Evolutionary conservation across 805 yeast species (phyloP), one percentile per base, ranked within the genome.

Genomic region (Scheffersomyces coipomensis): DNA sequence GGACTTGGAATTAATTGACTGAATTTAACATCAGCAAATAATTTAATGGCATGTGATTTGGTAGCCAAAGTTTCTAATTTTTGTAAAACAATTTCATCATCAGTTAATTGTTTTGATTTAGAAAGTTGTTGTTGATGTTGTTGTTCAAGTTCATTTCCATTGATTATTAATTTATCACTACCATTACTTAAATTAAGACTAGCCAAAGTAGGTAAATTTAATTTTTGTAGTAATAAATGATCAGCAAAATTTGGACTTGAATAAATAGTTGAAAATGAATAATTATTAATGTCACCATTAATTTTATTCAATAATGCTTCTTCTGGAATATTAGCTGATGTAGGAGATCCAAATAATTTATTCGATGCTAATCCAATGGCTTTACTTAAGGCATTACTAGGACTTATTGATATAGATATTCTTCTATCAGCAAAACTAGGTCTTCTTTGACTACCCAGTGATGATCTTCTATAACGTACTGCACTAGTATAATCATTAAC

Each of bases 1-100:
- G 88, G 84, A 19, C 81, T 68, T 8, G 96, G 96, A 26, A 85
- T 78, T 49, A 90, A 69, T 64, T 91, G 97, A 30, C 84, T 74
- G 52, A 83, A 88, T 61, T 93, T 93, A 19, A 88, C 89, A 49
- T 89, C 96, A 0, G 97, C 98, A 67, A 84, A 89, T 23, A 88
- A 70, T 46, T 83, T 81, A 16, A 93, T 81, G 0, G 95, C 96
- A 55, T 89, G 93, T 0, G 96, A 88, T 65, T 88, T 89, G 1
- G 97, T 88, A 2, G 96, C 88, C 33, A 88, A 65, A 1, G 80
- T 71, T 58, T 89, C 96, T 43, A 90, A 67, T 39, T 73, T 68
- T 19, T 43, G 61, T 60, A 52, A 62, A 27, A 62, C 73, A 59
- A 41, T 51, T 59, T 64, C 69, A 43, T 67, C 71, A n/a, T 60